phyloP scores from a whole-genome alignment of 2,329 filamentous ascomycete species.

The Delphinella strobiligena region DNA sequence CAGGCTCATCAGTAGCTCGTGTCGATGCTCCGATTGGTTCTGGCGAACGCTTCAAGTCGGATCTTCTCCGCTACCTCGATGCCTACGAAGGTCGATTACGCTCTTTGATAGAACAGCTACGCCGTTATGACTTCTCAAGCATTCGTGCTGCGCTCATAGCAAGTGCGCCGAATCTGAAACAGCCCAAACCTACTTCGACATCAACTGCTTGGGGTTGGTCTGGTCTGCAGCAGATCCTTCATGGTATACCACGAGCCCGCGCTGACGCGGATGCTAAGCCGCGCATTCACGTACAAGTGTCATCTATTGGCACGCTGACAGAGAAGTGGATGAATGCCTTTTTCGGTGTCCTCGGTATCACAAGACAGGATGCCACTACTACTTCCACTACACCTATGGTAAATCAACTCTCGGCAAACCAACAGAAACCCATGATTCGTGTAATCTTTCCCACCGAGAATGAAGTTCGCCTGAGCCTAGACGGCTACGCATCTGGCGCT shows the following conservation, averaged over 20 bases:
- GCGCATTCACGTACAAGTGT: conserved; percentile 54
- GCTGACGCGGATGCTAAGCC: neutral
- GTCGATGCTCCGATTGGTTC: conserved; percentile 36
- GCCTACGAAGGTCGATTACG: conserved; percentile 53
- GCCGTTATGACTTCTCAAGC: conserved; percentile 54
- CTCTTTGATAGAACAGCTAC: conserved; percentile 45
- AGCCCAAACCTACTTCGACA: conserved; percentile 22
- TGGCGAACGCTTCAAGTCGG: conserved; percentile 61
- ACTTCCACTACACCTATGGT: neutral
- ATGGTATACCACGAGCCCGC: conserved; percentile 30
- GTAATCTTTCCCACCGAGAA: conserved; percentile 71
- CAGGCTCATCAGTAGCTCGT: no score
- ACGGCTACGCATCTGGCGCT: conserved; percentile 64
- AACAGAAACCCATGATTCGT: conserved; percentile 45
- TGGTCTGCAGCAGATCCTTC: conserved; percentile 49
- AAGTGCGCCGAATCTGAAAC: conserved; percentile 47
- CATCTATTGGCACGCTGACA: conserved; percentile 69
- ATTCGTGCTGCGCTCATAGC: conserved; percentile 63
- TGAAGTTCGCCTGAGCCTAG: conserved; percentile 63
- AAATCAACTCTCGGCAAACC: neutral
- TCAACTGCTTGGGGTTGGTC: conserved; percentile 66
- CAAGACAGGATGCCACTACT: neutral
- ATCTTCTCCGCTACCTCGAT: conserved; percentile 59
- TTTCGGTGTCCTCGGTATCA: conserved; percentile 27
- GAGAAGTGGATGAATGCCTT: conserved; percentile 61